Conservation (phyloP, 805 yeast species). For the Suhomyces sp. region DNA sequence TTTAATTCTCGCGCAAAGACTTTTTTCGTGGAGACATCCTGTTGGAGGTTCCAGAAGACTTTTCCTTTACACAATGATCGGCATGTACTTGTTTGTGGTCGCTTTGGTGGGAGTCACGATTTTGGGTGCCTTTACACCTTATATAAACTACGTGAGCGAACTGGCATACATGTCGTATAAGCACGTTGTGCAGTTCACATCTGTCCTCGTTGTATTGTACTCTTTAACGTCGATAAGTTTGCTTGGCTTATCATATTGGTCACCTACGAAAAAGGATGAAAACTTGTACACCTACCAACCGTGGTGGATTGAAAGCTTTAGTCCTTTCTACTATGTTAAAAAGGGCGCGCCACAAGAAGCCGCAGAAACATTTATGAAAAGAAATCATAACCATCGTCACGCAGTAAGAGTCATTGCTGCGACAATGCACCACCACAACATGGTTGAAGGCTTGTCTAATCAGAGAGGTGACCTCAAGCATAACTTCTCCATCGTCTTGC, state of each 20-base stretch:
- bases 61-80: slow-evolving; percentile 51
- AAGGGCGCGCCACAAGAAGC: slow-evolving; percentile 51
- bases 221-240: slow-evolving; percentile 52
- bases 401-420: slow-evolving; percentile 63
- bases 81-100: slow-evolving; percentile 50
- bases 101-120: slow-evolving; percentile 65
- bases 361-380: slow-evolving; percentile 42
- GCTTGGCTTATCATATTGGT: slow-evolving; percentile 51
- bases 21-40: slow-evolving; percentile 77
- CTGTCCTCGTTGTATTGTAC: slow-evolving; percentile 39
- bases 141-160: slow-evolving; percentile 49
- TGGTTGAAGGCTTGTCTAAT: slow-evolving; percentile 39
- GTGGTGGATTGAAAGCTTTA: slow-evolving; percentile 71
- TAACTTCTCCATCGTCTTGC: slow-evolving; percentile 47
- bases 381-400: slow-evolving; percentile 46
- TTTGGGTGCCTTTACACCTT: slow-evolving; percentile 60
- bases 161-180: slow-evolving; percentile 48
- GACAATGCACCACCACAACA: slow-evolving; percentile 39
- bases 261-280: slow-evolving; percentile 51
- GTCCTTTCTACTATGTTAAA: slow-evolving; percentile 57
- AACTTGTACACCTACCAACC: slow-evolving; percentile 63
- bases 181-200: slow-evolving; percentile 27
- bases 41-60: slow-evolving; percentile 53
- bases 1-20: slow-evolving; percentile 64
- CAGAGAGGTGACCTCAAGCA: slow-evolving; percentile 46